phyloP scores from a whole-genome alignment of 306 rosid species.

The Prunus dulcis region DNA sequence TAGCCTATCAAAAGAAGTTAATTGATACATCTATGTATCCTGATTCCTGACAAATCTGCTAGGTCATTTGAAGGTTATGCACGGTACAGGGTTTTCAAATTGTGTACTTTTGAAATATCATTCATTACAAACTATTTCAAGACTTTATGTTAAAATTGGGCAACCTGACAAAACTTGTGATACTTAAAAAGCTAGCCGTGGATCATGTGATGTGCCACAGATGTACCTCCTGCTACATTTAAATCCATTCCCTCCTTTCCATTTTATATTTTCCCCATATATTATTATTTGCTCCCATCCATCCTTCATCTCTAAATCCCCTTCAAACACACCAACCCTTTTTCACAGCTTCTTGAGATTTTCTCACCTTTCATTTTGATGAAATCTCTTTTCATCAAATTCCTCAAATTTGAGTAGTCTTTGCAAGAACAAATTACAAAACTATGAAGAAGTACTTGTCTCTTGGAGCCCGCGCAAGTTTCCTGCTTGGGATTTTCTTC shows the following conservation, averaged over 20 bases:
- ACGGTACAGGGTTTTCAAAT: neutral
- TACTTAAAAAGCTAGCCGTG: constrained; percentile 52
- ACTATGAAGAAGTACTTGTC: constrained; percentile 51
- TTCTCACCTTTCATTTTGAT: neutral
- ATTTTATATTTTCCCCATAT: neutral
- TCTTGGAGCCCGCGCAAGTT: constrained; percentile 31
- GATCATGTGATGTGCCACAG: constrained; percentile 81
- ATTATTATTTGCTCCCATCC: neutral
- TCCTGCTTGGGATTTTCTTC: constrained; percentile 46
- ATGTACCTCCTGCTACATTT: constrained; percentile 53
- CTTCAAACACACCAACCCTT: constrained; percentile 12
- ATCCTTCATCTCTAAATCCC: neutral
- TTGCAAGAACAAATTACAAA: neutral
- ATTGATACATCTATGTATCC: no score
- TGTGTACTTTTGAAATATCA: neutral
- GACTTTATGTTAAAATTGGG: constrained; percentile 6
- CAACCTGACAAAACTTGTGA: constrained; percentile 63
- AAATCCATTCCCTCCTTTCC: constrained; percentile 15
- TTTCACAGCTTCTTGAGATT: neutral
- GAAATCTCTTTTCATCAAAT: constrained; percentile 14
- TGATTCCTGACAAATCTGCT: no score
- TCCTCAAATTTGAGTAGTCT: constrained; percentile 4
- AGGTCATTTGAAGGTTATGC: no score
- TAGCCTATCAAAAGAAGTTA: no score
- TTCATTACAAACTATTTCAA: no score